These are phyloP conservation scores for Sporothrix euskadiensis DNA, from an alignment of 2,329 filamentous ascomycete genomes.

Conservation along the genomic window DNA sequence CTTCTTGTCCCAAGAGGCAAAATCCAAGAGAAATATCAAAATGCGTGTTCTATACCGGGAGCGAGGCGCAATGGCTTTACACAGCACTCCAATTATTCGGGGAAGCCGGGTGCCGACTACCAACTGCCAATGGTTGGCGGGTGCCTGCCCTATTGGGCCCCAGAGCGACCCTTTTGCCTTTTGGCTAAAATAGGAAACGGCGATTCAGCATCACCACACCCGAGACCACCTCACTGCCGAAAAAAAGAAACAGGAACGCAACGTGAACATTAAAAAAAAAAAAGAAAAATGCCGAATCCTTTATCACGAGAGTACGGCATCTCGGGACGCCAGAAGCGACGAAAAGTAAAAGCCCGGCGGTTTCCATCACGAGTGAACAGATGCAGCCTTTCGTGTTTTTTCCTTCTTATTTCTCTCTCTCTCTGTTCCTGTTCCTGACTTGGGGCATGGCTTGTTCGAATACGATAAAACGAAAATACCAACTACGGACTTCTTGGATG, in stretches of 20 bases:
- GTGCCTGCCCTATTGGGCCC: background rate
- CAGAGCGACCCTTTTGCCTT: background rate
- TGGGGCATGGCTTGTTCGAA: background rate
- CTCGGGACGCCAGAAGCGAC: background rate
- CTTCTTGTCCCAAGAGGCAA: background rate
- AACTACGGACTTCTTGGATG: background rate
- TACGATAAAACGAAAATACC: background rate
- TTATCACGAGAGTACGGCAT: background rate
- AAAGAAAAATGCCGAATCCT: background rate
- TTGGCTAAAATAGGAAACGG: slow-evolving; percentile 15
- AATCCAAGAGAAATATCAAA: background rate
- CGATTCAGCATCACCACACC: background rate
- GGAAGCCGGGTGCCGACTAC: background rate
- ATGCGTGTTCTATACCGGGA: background rate
- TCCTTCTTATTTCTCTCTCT: background rate
- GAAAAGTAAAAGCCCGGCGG: background rate
- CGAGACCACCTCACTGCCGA: background rate
- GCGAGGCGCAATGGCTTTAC: slow-evolving; percentile 4
- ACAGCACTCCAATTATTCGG: background rate
- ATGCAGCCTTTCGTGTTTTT: background rate
- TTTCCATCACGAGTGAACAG: background rate
- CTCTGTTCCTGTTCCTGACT: background rate
- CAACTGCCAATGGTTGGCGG: background rate
- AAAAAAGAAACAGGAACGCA: background rate
- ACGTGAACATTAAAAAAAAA: background rate